phyloP scores from a whole-genome alignment of 179 eudicot genomes.

The Camellia oleifera region DNA sequence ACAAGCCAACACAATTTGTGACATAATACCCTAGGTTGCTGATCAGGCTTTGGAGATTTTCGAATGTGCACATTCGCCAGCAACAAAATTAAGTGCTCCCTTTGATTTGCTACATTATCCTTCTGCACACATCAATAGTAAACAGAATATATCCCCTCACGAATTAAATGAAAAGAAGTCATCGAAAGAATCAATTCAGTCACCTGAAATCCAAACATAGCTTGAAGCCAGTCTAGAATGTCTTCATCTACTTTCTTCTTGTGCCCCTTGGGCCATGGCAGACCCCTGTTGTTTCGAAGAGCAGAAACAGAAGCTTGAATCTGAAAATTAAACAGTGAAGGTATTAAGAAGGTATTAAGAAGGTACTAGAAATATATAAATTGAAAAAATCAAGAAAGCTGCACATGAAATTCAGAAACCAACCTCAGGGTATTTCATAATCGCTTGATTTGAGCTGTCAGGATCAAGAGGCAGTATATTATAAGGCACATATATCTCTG shows the following conservation, averaged over 20 bases:
- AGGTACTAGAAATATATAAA: no score
- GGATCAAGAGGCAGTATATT: slow-evolving; percentile 98
- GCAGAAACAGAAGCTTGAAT: slow-evolving; percentile 90
- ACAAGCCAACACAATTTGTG: background rate
- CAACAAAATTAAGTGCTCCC: slow-evolving; percentile 87
- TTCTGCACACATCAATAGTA: slow-evolving; percentile 50
- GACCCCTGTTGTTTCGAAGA: slow-evolving; percentile 88
- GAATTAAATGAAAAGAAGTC: slow-evolving; percentile 1
- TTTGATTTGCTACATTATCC: slow-evolving; percentile 84
- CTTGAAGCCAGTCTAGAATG: slow-evolving; percentile 90
- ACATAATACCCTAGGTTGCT: slow-evolving; percentile 68
- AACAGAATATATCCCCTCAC: background rate
- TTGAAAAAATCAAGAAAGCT: background rate
- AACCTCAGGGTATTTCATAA: slow-evolving; percentile 96
- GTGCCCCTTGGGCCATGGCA: slow-evolving; percentile 90
- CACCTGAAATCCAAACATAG: slow-evolving; percentile 97
- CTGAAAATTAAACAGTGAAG: slow-evolving; percentile 35
- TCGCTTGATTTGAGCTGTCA: slow-evolving; percentile 89
- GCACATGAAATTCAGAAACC: slow-evolving; percentile 6
- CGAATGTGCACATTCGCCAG: slow-evolving; percentile 96
- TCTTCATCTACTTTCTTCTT: slow-evolving; percentile 89
- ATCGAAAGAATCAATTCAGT: background rate
- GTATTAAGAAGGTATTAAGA: background rate
- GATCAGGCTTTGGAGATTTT: slow-evolving; percentile 69
- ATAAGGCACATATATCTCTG: slow-evolving; percentile 77